These are phyloP conservation scores for Zymoseptoria tritici DNA, from an alignment of 2,329 filamentous ascomycete species.

Conservation along the genomic window DNA sequence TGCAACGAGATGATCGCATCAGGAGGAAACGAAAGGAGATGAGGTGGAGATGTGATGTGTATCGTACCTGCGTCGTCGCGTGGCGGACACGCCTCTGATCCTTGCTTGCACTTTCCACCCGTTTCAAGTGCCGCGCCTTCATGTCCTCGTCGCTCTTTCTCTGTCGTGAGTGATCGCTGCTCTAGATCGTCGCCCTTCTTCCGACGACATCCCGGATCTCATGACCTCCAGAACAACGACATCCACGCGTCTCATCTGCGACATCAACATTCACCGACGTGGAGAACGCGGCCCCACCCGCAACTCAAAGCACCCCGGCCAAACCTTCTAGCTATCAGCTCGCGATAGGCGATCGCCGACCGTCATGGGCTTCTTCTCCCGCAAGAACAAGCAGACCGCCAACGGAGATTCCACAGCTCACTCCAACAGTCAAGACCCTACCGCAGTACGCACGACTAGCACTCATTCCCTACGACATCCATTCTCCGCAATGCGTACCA, in stretches of 20 bases:
- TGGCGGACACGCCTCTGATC: neutral
- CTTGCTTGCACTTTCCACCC: neutral
- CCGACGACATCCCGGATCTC: neutral
- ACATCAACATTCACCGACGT: neutral
- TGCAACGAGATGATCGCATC: too few species aligned
- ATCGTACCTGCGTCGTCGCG: neutral
- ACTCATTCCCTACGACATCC: constrained; percentile 24
- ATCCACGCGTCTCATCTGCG: neutral
- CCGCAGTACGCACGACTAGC: constrained; percentile 14
- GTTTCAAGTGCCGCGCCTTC: neutral
- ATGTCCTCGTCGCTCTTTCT: neutral
- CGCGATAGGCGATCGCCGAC: neutral
- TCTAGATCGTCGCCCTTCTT: neutral
- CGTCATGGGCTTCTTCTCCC: constrained; percentile 47
- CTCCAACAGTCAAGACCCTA: constrained; percentile 7
- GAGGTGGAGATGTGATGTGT: neutral
- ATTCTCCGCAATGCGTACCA: constrained; percentile 24
- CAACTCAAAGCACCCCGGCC: neutral
- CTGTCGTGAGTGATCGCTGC: neutral
- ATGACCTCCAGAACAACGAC: neutral
- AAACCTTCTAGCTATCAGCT: neutral
- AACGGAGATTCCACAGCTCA: constrained; percentile 14
- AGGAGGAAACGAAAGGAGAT: neutral
- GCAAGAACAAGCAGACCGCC: constrained; percentile 39
- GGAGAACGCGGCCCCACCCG: neutral